These are phyloP conservation scores for Penicillium sp. DNA, from an alignment of 2,329 filamentous ascomycete species.

Conservation along the genomic window DNA sequence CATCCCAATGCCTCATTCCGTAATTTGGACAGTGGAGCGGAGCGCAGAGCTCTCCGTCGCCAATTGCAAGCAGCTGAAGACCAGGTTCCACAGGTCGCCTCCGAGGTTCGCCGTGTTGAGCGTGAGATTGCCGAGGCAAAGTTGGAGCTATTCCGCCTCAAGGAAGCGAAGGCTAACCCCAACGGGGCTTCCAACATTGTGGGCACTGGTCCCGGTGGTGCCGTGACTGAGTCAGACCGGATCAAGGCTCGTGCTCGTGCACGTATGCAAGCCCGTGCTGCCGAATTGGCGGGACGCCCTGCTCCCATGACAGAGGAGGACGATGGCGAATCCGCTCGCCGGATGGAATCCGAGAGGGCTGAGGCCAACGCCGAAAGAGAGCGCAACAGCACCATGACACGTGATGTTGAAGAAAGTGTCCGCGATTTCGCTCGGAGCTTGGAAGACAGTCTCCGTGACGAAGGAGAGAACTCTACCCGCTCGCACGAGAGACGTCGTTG, in stretches of 20 bases:
- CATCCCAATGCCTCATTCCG: constrained; percentile 75
- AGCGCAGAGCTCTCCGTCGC: constrained; percentile 79
- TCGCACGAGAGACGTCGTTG: constrained; percentile 91
- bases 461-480: constrained; percentile 68
- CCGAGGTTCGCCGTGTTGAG: constrained; percentile 85
- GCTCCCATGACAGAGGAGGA: constrained; percentile 66
- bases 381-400: constrained; percentile 93
- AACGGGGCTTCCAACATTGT: constrained; percentile 76
- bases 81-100: constrained; percentile 86
- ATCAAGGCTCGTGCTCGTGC: constrained; percentile 93
- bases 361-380: constrained; percentile 82
- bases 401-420: constrained; percentile 94
- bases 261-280: constrained; percentile 98
- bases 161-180: constrained; percentile 89
- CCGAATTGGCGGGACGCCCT: constrained; percentile 84
- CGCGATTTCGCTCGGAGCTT: constrained; percentile 81
- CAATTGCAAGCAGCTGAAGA: constrained; percentile 88
- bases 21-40: constrained; percentile 79
- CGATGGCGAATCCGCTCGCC: constrained; percentile 74
- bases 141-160: constrained; percentile 88
- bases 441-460: constrained; percentile 84
- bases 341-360: constrained; percentile 84
- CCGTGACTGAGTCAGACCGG: constrained; percentile 88
- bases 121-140: constrained; percentile 89
- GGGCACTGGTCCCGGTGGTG: constrained; percentile 87